Percentiles rank a stretch among this genome's conserved stretches.
Conservation (phyloP, 768 basidiomycete genomes). For the Collybia mongolica region DNA sequence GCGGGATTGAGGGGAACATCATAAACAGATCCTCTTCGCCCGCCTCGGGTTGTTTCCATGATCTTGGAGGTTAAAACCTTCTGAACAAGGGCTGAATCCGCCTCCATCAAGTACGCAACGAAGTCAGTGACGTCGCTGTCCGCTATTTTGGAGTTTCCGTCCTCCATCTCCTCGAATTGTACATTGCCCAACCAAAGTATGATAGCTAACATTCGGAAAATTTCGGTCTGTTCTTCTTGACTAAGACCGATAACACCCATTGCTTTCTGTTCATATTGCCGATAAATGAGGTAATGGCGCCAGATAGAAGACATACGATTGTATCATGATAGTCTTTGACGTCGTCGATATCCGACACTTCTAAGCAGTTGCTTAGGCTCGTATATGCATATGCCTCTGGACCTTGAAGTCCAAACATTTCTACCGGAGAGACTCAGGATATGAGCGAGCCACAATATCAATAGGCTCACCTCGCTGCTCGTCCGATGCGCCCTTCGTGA, state of each 20-base stretch:
- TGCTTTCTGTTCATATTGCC: conserved; percentile 58
- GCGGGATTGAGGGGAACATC: conserved; percentile 93
- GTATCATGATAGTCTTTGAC: conserved; percentile 85
- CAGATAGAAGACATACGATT: conserved; percentile 50
- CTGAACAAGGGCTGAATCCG: conserved; percentile 73
- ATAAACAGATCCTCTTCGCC: conserved; percentile 92
- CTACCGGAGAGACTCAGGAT: conserved; percentile 38
- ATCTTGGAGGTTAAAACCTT: conserved; percentile 85
- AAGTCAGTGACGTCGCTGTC: conserved; percentile 94
- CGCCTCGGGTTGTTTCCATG: conserved; percentile 86
- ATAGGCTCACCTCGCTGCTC: conserved; percentile 76
- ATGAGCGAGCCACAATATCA: not conserved
- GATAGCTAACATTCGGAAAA: conserved; percentile 89
- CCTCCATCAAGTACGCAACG: conserved; percentile 91
- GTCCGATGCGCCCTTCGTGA: conserved; percentile 90
- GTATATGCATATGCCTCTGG: conserved; percentile 96
- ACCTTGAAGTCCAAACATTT: conserved; percentile 92
- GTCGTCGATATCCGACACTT: conserved; percentile 91
- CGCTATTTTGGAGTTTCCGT: conserved; percentile 79
- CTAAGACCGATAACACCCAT: conserved; percentile 93
- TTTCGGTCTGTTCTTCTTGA: conserved; percentile 82
- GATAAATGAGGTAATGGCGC: conserved; percentile 1
- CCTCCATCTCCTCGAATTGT: conserved; percentile 83
- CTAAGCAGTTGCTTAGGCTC: conserved; percentile 86
- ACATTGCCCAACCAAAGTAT: conserved; percentile 97